Percentiles rank a stretch among this genome's conserved stretches.
phyloP scores from a whole-genome alignment of 495 filamentous ascomycete genomes.

The Stereocaulon alpinum region DNA sequence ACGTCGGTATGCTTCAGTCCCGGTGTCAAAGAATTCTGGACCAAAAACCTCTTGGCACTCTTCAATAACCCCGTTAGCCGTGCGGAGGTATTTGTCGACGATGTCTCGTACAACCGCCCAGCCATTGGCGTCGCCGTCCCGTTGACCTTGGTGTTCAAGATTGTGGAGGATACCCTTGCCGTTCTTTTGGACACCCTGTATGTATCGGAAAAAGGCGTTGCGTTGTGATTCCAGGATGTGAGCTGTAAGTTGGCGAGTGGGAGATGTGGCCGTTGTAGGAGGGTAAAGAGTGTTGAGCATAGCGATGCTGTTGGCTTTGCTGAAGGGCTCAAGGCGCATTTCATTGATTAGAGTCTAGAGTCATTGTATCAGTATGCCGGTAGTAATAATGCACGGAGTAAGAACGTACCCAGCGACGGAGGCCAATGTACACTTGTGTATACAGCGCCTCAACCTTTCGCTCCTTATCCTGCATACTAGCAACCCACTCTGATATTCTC shows the following conservation, averaged over 20 bases:
- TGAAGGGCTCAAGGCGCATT: slow-evolving; percentile 52
- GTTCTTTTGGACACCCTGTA: slow-evolving; percentile 48
- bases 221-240: slow-evolving; percentile 48
- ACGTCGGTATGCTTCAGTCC: slow-evolving; percentile 25
- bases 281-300: slow-evolving; percentile 74
- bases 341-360: slow-evolving; percentile 60
- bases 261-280: slow-evolving; percentile 33
- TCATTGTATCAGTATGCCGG: slow-evolving; percentile 17
- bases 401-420: slow-evolving; percentile 58
- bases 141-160: slow-evolving; percentile 44
- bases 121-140: slow-evolving; percentile 40
- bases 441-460: slow-evolving; percentile 52
- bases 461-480: slow-evolving; percentile 42
- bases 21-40: slow-evolving; percentile 35
- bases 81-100: slow-evolving; percentile 51
- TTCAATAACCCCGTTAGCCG: slow-evolving; percentile 50
- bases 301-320: slow-evolving; percentile 60
- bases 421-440: slow-evolving; percentile 53
- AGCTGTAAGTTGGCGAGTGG: slow-evolving; percentile 46
- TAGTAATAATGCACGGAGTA: neutral
- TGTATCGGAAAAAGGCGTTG: slow-evolving; percentile 56
- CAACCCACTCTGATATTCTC: slow-evolving; percentile 45
- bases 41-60: slow-evolving; percentile 45
- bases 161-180: slow-evolving; percentile 46
- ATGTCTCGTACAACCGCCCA: slow-evolving; percentile 47